Base-by-base conservation (phyloP, 371 early-diverging fungal species). In the Mortierella sp. region DNA sequence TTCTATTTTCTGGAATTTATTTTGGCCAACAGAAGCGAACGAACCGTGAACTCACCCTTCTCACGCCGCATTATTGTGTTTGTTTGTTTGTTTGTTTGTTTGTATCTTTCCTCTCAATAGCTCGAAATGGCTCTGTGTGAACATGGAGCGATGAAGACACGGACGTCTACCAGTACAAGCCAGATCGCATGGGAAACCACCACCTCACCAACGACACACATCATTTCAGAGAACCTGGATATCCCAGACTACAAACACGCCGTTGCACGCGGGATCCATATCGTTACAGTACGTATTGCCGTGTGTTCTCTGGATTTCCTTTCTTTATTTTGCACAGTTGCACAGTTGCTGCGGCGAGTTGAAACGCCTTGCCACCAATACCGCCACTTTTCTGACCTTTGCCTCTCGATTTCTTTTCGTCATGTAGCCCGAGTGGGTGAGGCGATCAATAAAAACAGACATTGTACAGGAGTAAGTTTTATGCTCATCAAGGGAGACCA, bases 391-490 rank as follows among this genome's bases (percentile, higher is more conserved):
- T 18, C 38, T 38, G 18, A 65, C 24, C 21, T 7, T 73, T 38
- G 55, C 11, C 0, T 48, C 63, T 27, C 12, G 18, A 18, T 58
- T 41, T 83, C 71, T 44, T 44, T 8, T 63, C 11, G 32, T 29
- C 43, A 16, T 29, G 11, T 79, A 89, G 90, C 89, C 89, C 46
- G 76, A 82, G 10, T 90, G 90, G 90, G 81, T 89, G 14, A 71
- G 73, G 38, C 73, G 77, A n/a, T 87, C 88, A 1, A 71, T 55
- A 2, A 54, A 55, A 11, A 84, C 82, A 44, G 87, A 87, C 8
- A 80, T 81, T 71, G 80, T 88, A 1, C 91, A 90, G 56, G 76
- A 88, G 92, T 91, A 89, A 77, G 84, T 71, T 71, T 71, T 24
- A 14, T 38, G 16, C 44, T 35, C 27, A 10, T 21, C 35, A 11